phyloP scores from a whole-genome alignment of 768 basidiomycete species.

The Pleurotus giganteus region DNA sequence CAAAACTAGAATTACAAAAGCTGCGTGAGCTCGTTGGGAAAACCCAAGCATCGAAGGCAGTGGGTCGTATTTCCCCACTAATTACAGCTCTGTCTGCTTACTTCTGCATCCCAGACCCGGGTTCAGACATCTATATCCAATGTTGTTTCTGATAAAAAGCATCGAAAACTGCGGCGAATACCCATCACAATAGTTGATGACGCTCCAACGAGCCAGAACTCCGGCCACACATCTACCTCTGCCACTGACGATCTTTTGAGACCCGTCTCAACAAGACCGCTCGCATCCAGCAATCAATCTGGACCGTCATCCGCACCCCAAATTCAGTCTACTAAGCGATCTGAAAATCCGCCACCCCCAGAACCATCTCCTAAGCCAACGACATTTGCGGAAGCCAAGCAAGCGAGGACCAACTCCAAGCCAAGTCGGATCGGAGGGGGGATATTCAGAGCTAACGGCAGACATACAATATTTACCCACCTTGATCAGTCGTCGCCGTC shows the following conservation, averaged over 20 bases:
- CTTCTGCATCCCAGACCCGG: constrained; percentile 1
- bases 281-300: not conserved
- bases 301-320: constrained; percentile 11
- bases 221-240: not conserved
- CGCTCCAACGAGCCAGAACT: constrained; percentile 9
- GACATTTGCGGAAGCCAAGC: constrained; percentile 60
- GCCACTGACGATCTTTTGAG: constrained; percentile 3
- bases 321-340: constrained; percentile 15
- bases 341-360: constrained; percentile 1
- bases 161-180: constrained; percentile 49
- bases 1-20: constrained; percentile 60
- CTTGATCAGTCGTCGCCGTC: constrained; percentile 1
- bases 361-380: constrained; percentile 17
- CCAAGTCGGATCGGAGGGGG: constrained; percentile 60
- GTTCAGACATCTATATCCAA: constrained; percentile 17
- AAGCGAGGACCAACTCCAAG: constrained; percentile 46
- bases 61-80: not conserved
- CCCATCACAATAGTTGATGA: constrained; percentile 61
- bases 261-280: constrained; percentile 5
- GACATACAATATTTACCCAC: constrained; percentile 49
- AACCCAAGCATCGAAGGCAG: constrained; percentile 32
- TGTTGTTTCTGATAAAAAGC: not conserved
- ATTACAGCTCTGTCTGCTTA: not conserved
- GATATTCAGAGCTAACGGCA: constrained; percentile 66
- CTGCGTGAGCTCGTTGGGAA: constrained; percentile 39